These are phyloP conservation scores for Macrophomina phaseolina DNA, from an alignment of 2,329 filamentous ascomycete genomes.

Conservation along the genomic window DNA sequence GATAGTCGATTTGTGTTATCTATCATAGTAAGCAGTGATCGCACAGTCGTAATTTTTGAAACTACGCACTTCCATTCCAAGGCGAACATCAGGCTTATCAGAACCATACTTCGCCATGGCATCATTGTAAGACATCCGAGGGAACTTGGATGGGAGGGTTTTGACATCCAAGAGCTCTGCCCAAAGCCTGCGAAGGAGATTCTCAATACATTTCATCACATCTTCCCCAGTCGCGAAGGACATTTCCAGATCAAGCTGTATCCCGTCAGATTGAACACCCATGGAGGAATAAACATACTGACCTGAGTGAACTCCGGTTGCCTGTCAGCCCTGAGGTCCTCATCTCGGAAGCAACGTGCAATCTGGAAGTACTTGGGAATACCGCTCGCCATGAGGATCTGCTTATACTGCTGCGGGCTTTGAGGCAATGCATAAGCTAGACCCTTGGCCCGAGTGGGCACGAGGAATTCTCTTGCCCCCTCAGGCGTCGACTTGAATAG, in stretches of 20 bases:
- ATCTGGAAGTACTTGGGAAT: conserved; percentile 87
- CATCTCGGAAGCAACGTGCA: conserved; percentile 92
- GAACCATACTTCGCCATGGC: conserved; percentile 83
- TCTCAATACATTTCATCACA: conserved; percentile 68
- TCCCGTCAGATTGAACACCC: background rate
- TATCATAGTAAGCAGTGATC: conserved; percentile 45
- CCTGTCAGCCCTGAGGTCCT: conserved; percentile 87
- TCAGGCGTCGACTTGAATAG: conserved; percentile 98
- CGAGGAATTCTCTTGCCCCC: conserved; percentile 91
- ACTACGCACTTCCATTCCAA: conserved; percentile 65
- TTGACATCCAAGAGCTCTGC: conserved; percentile 49
- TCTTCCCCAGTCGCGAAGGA: conserved; percentile 76
- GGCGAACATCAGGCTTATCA: conserved; percentile 90
- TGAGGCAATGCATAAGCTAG: conserved; percentile 90
- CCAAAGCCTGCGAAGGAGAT: conserved; percentile 63
- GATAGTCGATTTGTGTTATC: conserved; percentile 69
- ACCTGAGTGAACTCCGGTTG: conserved; percentile 96
- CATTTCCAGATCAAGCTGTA: conserved; percentile 89
- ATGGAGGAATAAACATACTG: conserved; percentile 42
- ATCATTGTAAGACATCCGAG: conserved; percentile 71
- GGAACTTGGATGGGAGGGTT: conserved; percentile 55
- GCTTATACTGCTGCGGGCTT: conserved; percentile 98
- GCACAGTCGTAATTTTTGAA: background rate
- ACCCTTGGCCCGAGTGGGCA: conserved; percentile 79
- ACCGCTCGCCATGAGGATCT: conserved; percentile 93